Conservation (phyloP, 2,329 filamentous ascomycete species). For the Exophiala bonariae region DNA sequence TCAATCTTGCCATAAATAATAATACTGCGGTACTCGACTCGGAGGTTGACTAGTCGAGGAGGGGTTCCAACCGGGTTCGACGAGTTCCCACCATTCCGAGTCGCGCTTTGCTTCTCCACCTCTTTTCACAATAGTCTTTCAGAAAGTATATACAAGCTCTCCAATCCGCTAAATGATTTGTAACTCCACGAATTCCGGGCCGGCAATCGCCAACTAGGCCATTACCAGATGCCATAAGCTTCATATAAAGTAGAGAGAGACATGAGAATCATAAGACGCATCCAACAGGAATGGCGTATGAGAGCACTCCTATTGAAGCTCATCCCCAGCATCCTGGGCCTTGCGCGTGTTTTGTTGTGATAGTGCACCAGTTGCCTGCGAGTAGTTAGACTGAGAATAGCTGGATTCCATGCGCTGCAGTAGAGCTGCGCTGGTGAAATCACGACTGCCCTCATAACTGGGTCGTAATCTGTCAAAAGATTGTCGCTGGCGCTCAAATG, state of each 20-base stretch:
- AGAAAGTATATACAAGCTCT: background rate
- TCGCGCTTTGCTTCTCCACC: too few relatives aligned
- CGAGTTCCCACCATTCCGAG: too few relatives aligned
- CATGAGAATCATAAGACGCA: slow-evolving; percentile 16
- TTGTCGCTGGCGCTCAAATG: slow-evolving; percentile 81
- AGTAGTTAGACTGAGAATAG: slow-evolving; percentile 45
- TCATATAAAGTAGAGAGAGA: slow-evolving; percentile 9
- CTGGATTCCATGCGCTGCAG: slow-evolving; percentile 80
- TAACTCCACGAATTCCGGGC: too few relatives aligned
- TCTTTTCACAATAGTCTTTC: background rate
- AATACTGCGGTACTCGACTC: too few relatives aligned
- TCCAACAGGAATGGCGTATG: background rate
- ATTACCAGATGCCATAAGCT: background rate
- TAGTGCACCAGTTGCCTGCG: slow-evolving; percentile 10
- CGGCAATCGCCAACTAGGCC: background rate
- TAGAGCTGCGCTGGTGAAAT: slow-evolving; percentile 88
- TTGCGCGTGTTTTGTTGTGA: slow-evolving; percentile 8
- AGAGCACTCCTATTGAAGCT: slow-evolving; percentile 1
- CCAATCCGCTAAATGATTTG: slow-evolving; percentile 1
- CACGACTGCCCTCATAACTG: slow-evolving; percentile 83
- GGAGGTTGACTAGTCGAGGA: too few relatives aligned
- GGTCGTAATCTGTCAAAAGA: slow-evolving; percentile 84
- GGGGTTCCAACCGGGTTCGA: too few relatives aligned
- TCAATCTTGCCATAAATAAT: too few relatives aligned
- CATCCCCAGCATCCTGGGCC: slow-evolving; percentile 17